phyloP scores from a whole-genome alignment of 2,329 filamentous ascomycete species.

The Calonectria fujianensis region DNA sequence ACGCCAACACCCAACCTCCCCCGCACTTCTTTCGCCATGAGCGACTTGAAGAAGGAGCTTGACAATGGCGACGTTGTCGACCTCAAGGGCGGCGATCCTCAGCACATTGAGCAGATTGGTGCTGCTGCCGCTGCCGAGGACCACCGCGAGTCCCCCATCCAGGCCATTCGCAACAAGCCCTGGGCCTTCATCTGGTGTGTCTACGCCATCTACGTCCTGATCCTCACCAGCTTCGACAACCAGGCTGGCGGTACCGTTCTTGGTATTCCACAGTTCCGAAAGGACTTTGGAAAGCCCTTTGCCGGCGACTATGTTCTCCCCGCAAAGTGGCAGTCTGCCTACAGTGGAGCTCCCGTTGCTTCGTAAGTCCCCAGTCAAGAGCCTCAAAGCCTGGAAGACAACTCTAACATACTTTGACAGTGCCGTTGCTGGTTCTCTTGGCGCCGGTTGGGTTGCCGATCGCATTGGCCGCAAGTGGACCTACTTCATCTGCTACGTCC shows the following conservation, averaged over 20 bases:
- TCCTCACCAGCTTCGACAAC: constrained; percentile 48
- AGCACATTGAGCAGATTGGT: constrained; percentile 46
- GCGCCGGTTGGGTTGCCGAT: constrained; percentile 43
- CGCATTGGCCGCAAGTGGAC: constrained; percentile 47
- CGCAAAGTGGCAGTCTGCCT: constrained; percentile 47
- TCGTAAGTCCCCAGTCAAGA: constrained; percentile 37
- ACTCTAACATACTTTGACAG: constrained; percentile 13
- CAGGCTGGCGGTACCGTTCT: constrained; percentile 44
- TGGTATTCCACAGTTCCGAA: constrained; percentile 47
- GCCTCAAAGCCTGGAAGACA: neutral
- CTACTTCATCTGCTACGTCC: constrained; percentile 41
- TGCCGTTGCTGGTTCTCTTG: constrained; percentile 43
- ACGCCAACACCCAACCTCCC: neutral
- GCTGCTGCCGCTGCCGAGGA: constrained; percentile 43
- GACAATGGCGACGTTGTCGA: constrained; percentile 36
- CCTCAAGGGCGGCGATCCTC: constrained; percentile 39
- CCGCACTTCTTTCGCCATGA: constrained; percentile 27
- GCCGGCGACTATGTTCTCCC: constrained; percentile 43
- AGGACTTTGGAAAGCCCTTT: constrained; percentile 44
- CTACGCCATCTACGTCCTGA: constrained; percentile 46
- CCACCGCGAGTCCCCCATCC: constrained; percentile 39
- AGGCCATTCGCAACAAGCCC: constrained; percentile 43
- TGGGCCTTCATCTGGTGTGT: constrained; percentile 46
- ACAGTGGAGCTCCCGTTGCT: constrained; percentile 47
- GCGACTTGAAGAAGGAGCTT: constrained; percentile 35